Percentiles rank a stretch among this genome's conserved stretches.
Evolutionary conservation across 345 rosid species (phyloP).

Genomic region (Linum lewisii): DNA sequence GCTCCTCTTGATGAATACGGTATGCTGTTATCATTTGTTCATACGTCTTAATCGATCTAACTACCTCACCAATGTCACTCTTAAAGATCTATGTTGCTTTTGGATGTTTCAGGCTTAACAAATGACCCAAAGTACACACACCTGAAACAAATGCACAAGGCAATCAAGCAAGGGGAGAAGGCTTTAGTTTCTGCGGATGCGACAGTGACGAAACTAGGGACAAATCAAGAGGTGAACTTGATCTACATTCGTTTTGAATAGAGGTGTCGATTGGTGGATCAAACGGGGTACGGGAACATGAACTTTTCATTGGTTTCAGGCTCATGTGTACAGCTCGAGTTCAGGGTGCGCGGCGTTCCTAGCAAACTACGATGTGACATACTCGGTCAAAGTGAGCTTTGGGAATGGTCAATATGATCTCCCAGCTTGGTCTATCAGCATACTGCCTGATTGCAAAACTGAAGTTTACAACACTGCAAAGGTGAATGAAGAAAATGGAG

Average conservation of each 20-base stretch:
- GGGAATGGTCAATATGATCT: slow-evolving; percentile 27
- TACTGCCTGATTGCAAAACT: slow-evolving; percentile 29
- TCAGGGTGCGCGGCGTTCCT: slow-evolving; percentile 32
- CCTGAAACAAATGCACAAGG: slow-evolving; percentile 35
- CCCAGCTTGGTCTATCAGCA: slow-evolving; percentile 46
- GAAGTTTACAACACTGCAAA: slow-evolving; percentile 40
- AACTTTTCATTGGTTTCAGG: slow-evolving; percentile 20
- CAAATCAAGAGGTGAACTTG: slow-evolving; percentile 25
- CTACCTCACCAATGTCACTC: not conserved
- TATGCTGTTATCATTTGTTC: not conserved
- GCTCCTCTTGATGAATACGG: slow-evolving; percentile 51
- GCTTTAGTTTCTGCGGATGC: slow-evolving; percentile 44
- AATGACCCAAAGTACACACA: slow-evolving; percentile 42
- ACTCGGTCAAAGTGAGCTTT: slow-evolving; percentile 24
- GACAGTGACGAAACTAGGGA: slow-evolving; percentile 25
- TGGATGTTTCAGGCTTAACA: slow-evolving; percentile 24
- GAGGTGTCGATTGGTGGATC: not conserved
- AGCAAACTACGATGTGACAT: slow-evolving; percentile 33
- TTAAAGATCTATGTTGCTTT: not conserved
- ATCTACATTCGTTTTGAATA: not conserved
- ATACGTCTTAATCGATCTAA: not conserved
- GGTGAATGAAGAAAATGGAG: slow-evolving; percentile 18
- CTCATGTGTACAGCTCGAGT: slow-evolving; percentile 30
- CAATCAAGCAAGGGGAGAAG: slow-evolving; percentile 34
- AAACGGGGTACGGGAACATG: not conserved